These are phyloP conservation scores for Trichoderma parareesei DNA, from an alignment of 495 filamentous ascomycete species.

Conservation along the genomic window DNA sequence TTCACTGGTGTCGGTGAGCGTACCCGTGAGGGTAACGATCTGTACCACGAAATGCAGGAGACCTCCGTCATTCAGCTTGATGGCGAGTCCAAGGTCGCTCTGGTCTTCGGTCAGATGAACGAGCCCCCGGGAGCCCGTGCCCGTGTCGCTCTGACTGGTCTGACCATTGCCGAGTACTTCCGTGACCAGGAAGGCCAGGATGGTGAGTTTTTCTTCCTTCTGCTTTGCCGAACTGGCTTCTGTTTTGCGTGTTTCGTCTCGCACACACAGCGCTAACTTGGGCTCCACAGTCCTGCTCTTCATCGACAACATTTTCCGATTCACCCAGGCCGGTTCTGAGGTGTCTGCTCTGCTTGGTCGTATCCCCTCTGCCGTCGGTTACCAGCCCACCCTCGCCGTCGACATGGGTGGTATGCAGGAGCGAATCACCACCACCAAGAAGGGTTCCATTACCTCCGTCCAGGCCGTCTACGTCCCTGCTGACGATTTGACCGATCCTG, in stretches of 20 bases:
- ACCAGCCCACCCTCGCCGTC: slow-evolving; percentile 98
- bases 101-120: slow-evolving; percentile 99
- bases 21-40: slow-evolving; percentile 99
- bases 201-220: slow-evolving; percentile 35
- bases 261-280: slow-evolving; percentile 13
- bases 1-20: slow-evolving; percentile 99
- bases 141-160: slow-evolving; percentile 93
- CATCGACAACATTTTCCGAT: slow-evolving; percentile 99
- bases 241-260: slow-evolving; percentile 25
- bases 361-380: slow-evolving; percentile 99
- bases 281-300: slow-evolving; percentile 71
- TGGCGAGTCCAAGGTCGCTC: slow-evolving; percentile 97
- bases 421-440: slow-evolving; percentile 98
- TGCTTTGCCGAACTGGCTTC: not conserved
- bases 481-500: slow-evolving; percentile 99
- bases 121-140: slow-evolving; percentile 99
- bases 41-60: slow-evolving; percentile 99
- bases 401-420: slow-evolving; percentile 99
- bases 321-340: slow-evolving; percentile 99
- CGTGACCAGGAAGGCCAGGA: slow-evolving; percentile 97
- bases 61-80: slow-evolving; percentile 98
- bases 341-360: slow-evolving; percentile 98
- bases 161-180: slow-evolving; percentile 93
- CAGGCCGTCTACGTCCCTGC: slow-evolving; percentile 99
- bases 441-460: slow-evolving; percentile 99